Evolutionary conservation across 352 stramenopile genomes (phyloP), one percentile per base, ranked within the genome.

Genomic region (Pythium sukuiense): DNA sequence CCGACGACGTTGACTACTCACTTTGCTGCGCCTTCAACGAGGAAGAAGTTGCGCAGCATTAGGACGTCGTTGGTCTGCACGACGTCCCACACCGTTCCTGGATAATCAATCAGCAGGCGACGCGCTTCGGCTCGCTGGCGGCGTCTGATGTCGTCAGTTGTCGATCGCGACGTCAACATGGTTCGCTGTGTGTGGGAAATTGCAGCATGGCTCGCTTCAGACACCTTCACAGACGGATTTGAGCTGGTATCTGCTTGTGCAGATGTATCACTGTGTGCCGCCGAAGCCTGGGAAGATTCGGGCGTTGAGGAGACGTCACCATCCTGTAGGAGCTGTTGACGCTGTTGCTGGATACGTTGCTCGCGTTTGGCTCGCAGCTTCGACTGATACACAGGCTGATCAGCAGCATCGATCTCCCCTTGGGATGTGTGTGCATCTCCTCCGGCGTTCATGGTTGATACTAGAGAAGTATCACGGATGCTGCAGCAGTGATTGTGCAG

Each of bases 331-430:
- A 68, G 33, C 5, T 62, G 56, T 6, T 65, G 30, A 14, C 59
- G 61, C 9, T 70, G 72, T 8, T 63, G 64, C 24, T 80, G 71
- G 14, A 73, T 55, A 7, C 81, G 76, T 50, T 90, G 77, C 20
- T 88, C 79, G 9, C 80, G 75, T 59, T 92, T 92, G 9, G 84
- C 80, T 20, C 77, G 80, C 7, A 90, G 60, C 7, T 72, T 73
- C 1, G 84, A 90, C 41, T 87, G 80, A 41, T 83, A 85, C 9
- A 63, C 58, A 4, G 59, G 59, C 11, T 49, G 41, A n/a, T 39
- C 32, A 9, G 24, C 8, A 12, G 18, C 26, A 16, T 26, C 20
- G 13, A 24, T 30, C 2, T 27, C 41, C 1, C 16, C 54, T 49
- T 59, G 2, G 16, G 7, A 24, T 24, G 9, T 2, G 3, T 32